phyloP scores from a whole-genome alignment of 2,329 filamentous ascomycete genomes.

The Cytospora leucostoma region DNA sequence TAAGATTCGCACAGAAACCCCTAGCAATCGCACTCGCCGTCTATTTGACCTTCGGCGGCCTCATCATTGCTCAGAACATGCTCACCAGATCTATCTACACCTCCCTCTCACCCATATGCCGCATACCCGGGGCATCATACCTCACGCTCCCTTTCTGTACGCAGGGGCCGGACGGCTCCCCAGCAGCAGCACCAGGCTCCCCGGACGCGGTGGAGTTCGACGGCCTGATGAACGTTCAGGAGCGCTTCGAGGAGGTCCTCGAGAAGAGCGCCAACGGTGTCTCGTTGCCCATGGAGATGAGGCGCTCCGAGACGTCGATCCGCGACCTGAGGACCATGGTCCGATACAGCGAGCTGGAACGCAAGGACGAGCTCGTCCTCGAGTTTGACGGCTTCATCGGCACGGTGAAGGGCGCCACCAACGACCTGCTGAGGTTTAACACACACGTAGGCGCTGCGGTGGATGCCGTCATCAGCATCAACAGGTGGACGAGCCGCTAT shows the following conservation, averaged over 20 bases:
- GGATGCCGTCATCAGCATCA: slow-evolving; percentile 73
- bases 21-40: slow-evolving; percentile 62
- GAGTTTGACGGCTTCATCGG: slow-evolving; percentile 79
- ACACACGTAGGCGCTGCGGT: slow-evolving; percentile 72
- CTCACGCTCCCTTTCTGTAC: slow-evolving; percentile 67
- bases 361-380: slow-evolving; percentile 68
- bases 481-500: slow-evolving; percentile 72
- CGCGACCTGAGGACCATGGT: slow-evolving; percentile 74
- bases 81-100: slow-evolving; percentile 60
- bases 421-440: slow-evolving; percentile 74
- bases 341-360: slow-evolving; percentile 66
- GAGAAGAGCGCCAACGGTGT: slow-evolving; percentile 66
- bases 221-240: slow-evolving; percentile 71
- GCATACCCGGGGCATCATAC: slow-evolving; percentile 64
- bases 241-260: slow-evolving; percentile 75
- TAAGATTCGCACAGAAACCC: slow-evolving; percentile 65
- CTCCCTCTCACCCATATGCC: slow-evolving; percentile 69
- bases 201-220: slow-evolving; percentile 64
- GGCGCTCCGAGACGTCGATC: slow-evolving; percentile 71
- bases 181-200: slow-evolving; percentile 25
- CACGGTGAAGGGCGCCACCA: slow-evolving; percentile 63
- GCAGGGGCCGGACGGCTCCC: slow-evolving; percentile 22
- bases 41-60: slow-evolving; percentile 60
- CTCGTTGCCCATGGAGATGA: slow-evolving; percentile 76
- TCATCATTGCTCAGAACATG: slow-evolving; percentile 63